These are phyloP conservation scores for Lentinula detonsa DNA, from an alignment of 768 basidiomycete species.

Conservation along the genomic window DNA sequence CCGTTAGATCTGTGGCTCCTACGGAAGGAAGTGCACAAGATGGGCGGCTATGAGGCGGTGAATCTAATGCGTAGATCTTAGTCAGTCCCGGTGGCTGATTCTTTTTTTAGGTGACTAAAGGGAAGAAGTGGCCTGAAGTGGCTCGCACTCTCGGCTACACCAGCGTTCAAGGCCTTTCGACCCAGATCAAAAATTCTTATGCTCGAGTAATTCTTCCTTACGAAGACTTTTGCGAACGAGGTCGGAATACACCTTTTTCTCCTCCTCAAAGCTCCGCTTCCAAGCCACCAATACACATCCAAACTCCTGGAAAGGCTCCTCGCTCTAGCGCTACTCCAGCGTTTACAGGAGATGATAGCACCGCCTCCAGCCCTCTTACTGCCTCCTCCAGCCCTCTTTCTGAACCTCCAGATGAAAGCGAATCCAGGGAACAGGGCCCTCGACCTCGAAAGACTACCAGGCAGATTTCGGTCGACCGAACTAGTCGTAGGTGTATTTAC, in stretches of 20 bases:
- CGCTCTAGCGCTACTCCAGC: conserved; percentile 31
- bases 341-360: conserved; percentile 41
- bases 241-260: conserved; percentile 51
- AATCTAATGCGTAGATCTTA: conserved; percentile 21
- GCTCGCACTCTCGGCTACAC: conserved; percentile 80
- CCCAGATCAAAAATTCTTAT: conserved; percentile 88
- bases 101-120: conserved; percentile 63
- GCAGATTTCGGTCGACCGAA: conserved; percentile 46
- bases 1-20: conserved; percentile 91
- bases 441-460: conserved; percentile 48
- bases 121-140: conserved; percentile 85
- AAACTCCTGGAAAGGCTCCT: conserved; percentile 27
- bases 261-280: conserved; percentile 2
- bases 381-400: conserved; percentile 73
- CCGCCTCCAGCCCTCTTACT: conserved; percentile 73
- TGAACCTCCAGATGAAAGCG: conserved; percentile 75
- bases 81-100: conserved; percentile 6
- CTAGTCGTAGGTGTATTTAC: conserved; percentile 25
- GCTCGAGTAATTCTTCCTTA: conserved; percentile 92
- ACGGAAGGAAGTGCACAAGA: conserved; percentile 83
- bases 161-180: conserved; percentile 75
- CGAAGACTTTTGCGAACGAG: conserved; percentile 81
- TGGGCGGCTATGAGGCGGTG: conserved; percentile 86
- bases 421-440: conserved; percentile 43
- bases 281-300: not conserved